Evolutionary conservation across 148 eudicot genomes (phyloP), one percentile per base, ranked within the genome.

Genomic region (Euryodendron excelsum): DNA sequence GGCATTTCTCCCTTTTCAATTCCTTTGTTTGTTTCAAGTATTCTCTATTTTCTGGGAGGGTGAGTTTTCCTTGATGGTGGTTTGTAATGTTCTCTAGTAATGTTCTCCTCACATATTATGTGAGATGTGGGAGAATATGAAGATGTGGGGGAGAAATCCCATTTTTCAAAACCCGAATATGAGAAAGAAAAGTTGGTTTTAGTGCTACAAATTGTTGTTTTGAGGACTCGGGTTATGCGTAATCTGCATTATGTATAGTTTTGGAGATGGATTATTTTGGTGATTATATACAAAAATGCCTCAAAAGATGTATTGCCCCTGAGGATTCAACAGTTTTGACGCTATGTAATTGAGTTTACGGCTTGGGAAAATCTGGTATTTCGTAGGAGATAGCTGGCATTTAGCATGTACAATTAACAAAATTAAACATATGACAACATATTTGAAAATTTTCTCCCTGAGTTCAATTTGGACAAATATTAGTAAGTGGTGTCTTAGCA

Each of bases 341-440:
- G 2, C 28, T 15, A 3, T 52, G 27, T 62, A 4, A 30, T 30
- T 59, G 2, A 28, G 34, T 62, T 4, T 5, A 31, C 69, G 18
- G 45, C 41, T 66, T 20, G 20, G 23, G 45, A 36, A 56, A 37
- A 66, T 39, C 70, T 20, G 70, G 70, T 44, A 18, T 36, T 65
- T 11, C 25, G 27, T 0, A 36, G 45, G 10, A 36, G 13, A 66
- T 3, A 6, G 13, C 45, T 21, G 45, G 70, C 45, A 66, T 18
- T 34, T 34, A 18, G 45, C 44, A 36, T 63, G 5, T 63, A 63
- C 11, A 3, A 41, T 9, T 41, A 41, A n/a, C 39, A 65, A 20
- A 65, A 65, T 65, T 65, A n/a, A n/a, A n/a, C n/a, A n/a, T n/a
- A n/a, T n/a, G n/a, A n/a, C 69, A 34, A 34, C 25, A 63, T 18